Percentiles rank a stretch among this genome's conserved stretches.
These are phyloP conservation scores for Ceratobasidium sp. DNA, from an alignment of 1,284 basidiomycete species.

Conservation along the genomic window DNA sequence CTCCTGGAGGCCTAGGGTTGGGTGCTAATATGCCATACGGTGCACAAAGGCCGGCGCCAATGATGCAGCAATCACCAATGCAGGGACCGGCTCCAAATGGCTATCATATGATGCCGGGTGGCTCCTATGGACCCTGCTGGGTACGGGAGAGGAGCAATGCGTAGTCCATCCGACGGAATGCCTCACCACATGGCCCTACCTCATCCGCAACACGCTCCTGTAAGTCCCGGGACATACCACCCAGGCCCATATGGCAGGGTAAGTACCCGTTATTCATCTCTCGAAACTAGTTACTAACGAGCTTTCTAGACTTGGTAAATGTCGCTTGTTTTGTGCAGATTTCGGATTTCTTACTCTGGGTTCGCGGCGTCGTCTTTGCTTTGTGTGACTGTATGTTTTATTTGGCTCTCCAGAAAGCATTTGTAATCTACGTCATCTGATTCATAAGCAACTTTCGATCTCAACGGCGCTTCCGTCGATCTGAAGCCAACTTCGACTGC, in stretches of 20 bases:
- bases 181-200: constrained; percentile 31
- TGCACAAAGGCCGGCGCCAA: constrained; percentile 17
- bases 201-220: constrained; percentile 22
- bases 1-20: constrained; percentile 27
- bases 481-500: background rate
- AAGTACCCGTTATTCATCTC: background rate
- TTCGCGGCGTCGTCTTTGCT: background rate
- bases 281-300: background rate
- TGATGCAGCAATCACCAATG: constrained; percentile 34
- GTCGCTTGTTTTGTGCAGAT: background rate
- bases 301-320: constrained; percentile 13
- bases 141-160: constrained; percentile 14
- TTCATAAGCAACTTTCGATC: constrained; percentile 34
- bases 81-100: constrained; percentile 13
- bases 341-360: constrained; percentile 29
- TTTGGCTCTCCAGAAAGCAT: constrained; percentile 15
- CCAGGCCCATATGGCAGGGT: constrained; percentile 24
- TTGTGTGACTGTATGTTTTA: constrained; percentile 30
- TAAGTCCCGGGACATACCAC: constrained; percentile 31
- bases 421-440: constrained; percentile 36
- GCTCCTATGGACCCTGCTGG: constrained; percentile 4
- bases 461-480: background rate
- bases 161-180: constrained; percentile 25
- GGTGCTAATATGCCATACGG: constrained; percentile 25
- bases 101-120: constrained; percentile 9